Base-by-base conservation (phyloP, 768 basidiomycete genomes). In the Thelephora aurantiotincta region DNA sequence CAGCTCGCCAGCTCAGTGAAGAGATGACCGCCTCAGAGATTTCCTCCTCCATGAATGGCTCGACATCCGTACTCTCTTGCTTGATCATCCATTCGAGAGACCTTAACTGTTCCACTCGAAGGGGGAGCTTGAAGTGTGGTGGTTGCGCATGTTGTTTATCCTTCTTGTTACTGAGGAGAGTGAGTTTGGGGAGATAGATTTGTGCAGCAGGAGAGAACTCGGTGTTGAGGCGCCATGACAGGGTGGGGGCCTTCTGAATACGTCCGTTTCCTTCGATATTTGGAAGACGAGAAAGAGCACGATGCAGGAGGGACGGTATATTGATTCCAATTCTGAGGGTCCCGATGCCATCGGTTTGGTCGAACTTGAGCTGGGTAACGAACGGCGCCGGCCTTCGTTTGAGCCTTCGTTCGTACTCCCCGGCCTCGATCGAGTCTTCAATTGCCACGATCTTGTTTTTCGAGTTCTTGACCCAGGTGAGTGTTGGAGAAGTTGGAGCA, bases 61-160 rank as follows among this genome's bases (percentile, higher is more conserved):
- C 62, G 0, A 77, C 76, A 33, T 76, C 66, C 1, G 73, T 66
- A 14, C 22, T 22, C 62, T 97, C 93, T 57, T 87, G 87, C 41
- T 68, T 61, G 41, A 94, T 64, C 93, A 96, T 96, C 93, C 93
- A 97, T 45, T 77, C 77, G 46, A 96, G 65, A 2, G 92, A 96
- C 23, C 92, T 86, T 18, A 88, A 69, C 58, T 97, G 93, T 56
- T 97, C 93, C 26, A 68, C 74, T 35, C 93, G 77, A 23, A 97
- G 72, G 14, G 72, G 65, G 11, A 81, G 67, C 56, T 72, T 74
- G 69, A 94, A 96, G 55, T 75, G 75, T 1, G 82, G 81, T 0
- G 92, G 92, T 55, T 93, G 89, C 1, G 55, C 56, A 53, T 86
- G 81, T 55, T 81, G 66, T 9, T 68, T 65, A 58, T 94, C 91